A percentile compares a stretch with the other conserved stretches of the same genome.
phyloP scores from a whole-genome alignment of 2,329 filamentous ascomycete species.

The Ophiocordyceps australis region DNA sequence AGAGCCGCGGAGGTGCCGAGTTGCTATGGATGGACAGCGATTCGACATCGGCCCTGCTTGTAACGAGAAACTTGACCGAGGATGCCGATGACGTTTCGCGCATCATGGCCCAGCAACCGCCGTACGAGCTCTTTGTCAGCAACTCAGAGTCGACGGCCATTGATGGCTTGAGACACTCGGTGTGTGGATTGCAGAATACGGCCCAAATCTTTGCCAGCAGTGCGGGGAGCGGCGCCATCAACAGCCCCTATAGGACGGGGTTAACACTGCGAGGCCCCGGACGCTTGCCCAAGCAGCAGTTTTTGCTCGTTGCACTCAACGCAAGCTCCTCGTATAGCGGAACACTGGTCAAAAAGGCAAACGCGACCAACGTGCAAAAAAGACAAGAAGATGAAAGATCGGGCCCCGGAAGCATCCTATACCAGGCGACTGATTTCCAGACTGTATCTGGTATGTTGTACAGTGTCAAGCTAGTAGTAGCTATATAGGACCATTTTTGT shows the following conservation, averaged over 20 bases:
- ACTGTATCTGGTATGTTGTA: conserved; percentile 53
- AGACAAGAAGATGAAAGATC: conserved; percentile 14
- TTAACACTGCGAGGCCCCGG: conserved; percentile 53
- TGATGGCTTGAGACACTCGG: conserved; percentile 58
- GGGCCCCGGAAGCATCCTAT: conserved; percentile 60
- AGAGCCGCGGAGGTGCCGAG: conserved; percentile 23
- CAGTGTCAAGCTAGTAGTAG: background rate
- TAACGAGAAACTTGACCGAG: conserved; percentile 54
- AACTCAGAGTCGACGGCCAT: conserved; percentile 40
- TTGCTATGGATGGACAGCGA: conserved; percentile 78
- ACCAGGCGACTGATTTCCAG: conserved; percentile 49
- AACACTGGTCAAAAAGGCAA: conserved; percentile 47
- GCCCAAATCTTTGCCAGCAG: conserved; percentile 41
- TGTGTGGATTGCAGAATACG: conserved; percentile 56
- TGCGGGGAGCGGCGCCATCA: conserved; percentile 25
- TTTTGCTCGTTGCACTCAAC: conserved; percentile 64
- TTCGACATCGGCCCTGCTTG: conserved; percentile 56
- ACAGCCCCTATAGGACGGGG: conserved; percentile 31
- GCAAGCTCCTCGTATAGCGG: conserved; percentile 53
- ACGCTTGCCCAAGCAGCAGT: conserved; percentile 66
- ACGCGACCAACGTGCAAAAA: conserved; percentile 24
- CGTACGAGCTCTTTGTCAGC: conserved; percentile 64
- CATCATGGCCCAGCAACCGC: conserved; percentile 30
- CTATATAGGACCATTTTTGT: background rate
- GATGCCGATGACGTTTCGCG: conserved; percentile 35